Evolutionary conservation across 2,329 filamentous ascomycete species (phyloP), one percentile per base, ranked within the genome.

Genomic region (Capronia coronata): DNA sequence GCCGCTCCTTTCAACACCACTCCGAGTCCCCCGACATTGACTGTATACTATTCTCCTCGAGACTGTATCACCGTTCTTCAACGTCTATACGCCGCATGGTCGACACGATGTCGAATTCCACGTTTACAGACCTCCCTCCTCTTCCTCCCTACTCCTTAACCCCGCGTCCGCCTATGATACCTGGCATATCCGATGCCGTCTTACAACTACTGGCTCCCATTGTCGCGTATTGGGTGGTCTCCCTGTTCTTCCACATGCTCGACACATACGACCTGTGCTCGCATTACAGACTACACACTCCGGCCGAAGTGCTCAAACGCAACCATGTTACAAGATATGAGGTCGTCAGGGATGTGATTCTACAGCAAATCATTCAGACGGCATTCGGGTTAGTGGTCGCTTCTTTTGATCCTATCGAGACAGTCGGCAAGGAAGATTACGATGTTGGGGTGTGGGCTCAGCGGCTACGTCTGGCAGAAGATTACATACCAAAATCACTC

Each of bases 221-320:
- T 53, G 66, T 87, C 61, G 86, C 84, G 50, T 98, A 98, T 76
- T 98, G 93, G 93, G 70, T 73, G 18, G 71, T 94, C 25, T 97
- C 91, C 16, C 70, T 87, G 66, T 71, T 91, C 65, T 98, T 94
- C 73, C 91, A 97, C 73, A 64, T 83, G 60, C 82, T 97, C 63
- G 93, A 98, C 70, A 74, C 82, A 51, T 83, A 83, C 70, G 87
- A 96, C 67, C 72, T 91, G 30, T 94, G 91, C 67, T 84, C 90
- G 14, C 81, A 94, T 62, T 96, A 97, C 71, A 85, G 93, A 56
- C 76, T 98, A 35, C 93, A 98, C 71, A 97, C 93, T 0, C 93
- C 93, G 11, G 89, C 88, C 45, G 91, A 97, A 69, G 85, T 97
- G 56, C 67, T 83, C 29, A 87, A 87, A 68, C 81, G 90, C 61